Percentiles rank a stretch among this genome's conserved stretches.
Conservation (phyloP, 169 alveolate genomes). For the Plasmodium cynomolgi region DNA sequence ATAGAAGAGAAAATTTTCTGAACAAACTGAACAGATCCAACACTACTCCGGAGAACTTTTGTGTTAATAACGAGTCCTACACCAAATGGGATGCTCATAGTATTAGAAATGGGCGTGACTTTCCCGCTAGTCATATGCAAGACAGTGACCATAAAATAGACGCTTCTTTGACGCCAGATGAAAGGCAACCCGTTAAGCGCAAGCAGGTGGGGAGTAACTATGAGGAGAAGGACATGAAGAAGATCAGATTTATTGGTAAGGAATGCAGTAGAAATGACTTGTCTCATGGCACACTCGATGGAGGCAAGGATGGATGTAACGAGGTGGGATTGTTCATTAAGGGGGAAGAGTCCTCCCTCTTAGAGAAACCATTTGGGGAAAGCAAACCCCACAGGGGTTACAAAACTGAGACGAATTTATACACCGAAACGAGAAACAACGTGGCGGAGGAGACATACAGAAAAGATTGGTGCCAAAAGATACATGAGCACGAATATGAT, state of each 20-base stretch:
- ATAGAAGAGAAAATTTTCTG: background rate
- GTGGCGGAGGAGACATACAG: background rate
- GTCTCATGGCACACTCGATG: background rate
- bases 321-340: background rate
- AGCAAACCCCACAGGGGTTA: background rate
- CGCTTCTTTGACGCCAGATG: background rate
- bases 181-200: background rate
- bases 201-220: conserved; percentile 1
- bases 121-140: background rate
- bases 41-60: conserved; percentile 25
- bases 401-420: conserved; percentile 12
- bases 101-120: conserved; percentile 3
- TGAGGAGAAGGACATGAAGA: conserved; percentile 25
- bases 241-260: conserved; percentile 1
- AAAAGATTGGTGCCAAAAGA: background rate
- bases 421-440: background rate
- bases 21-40: conserved; percentile 41
- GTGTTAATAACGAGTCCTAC: conserved; percentile 12
- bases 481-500: background rate
- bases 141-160: background rate
- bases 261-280: conserved; percentile 1
- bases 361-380: background rate
- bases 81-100: background rate
- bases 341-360: background rate
- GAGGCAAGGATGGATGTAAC: background rate